Evolutionary conservation across 2,329 filamentous ascomycete genomes (phyloP), one percentile per base, ranked within the genome.

Genomic region (Remersonia thermophila): DNA sequence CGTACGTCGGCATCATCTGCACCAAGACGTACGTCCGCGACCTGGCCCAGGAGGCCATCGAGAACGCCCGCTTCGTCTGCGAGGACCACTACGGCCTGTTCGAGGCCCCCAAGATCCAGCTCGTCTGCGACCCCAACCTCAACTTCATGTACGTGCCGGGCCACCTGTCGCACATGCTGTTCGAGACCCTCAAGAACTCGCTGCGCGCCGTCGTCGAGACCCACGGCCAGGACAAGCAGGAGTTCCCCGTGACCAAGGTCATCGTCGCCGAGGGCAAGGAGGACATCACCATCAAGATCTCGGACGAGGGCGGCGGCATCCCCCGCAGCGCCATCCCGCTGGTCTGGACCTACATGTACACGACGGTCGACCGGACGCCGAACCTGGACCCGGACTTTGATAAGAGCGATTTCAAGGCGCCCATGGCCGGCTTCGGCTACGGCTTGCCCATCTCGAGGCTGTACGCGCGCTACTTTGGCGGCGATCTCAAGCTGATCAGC

Each of bases 341-440:
- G 11, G 91, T 96, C n/a, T 98, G 91, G 91, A 98, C 91, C 10
- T 98, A 98, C 59, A 98, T 96, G 91, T 98, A 98, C 59, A 98
- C 91, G 26, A 98, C 91, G 2, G 91, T 98, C 46, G 91, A 96
- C 58, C 78, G 87, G 50, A 96, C 91, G 15, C 91, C 91, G 11
- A 93, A 79, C 54, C 66, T 98, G 44, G 91, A 98, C 55, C 91
- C 91, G 1, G 89, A 96, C 57, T 98, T 96, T 58, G 89, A 98
- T 61, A 93, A 96, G 65, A 94, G 80, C 62, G 91, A 98, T 59
- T 98, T 98, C 69, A 96, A 98, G 61, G 91, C 91, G 10, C 91
- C 91, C 2, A 96, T 98, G 91, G 91, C 91, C 43, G 91, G 91
- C 2, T 98, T 96, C 54, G 91, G 91, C n/a, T 98, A 98, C 53